A percentile compares a stretch with the other conserved stretches of the same genome.
Conservation (phyloP, 2,329 filamentous ascomycete genomes). For the Venturia asperata region DNA sequence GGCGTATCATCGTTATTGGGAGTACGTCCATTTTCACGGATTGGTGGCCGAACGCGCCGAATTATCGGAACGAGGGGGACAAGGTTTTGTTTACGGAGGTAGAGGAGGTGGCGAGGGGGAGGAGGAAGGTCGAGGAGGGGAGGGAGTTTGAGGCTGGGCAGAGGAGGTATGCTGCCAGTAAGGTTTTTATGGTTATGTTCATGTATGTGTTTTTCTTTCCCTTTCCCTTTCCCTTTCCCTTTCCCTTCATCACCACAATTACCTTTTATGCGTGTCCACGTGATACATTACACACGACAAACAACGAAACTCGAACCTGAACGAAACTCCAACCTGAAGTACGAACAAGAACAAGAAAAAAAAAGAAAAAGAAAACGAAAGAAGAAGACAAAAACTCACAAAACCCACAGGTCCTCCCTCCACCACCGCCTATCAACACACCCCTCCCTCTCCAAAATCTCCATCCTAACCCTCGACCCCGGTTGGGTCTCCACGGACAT, state of each 20-base stretch:
- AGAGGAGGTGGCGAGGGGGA: neutral
- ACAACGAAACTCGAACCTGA: too few species aligned
- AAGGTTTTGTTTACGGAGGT: slow-evolving; percentile 1
- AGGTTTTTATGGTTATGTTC: slow-evolving; percentile 11
- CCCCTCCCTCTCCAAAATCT: neutral
- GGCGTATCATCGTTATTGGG: neutral
- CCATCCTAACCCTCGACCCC: neutral
- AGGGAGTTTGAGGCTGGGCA: neutral
- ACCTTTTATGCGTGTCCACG: too few species aligned
- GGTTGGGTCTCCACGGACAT: slow-evolving; percentile 6
- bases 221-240: too few species aligned
- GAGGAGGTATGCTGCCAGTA: slow-evolving; percentile 7
- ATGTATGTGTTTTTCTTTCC: neutral
- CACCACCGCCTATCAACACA: neutral
- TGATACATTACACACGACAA: too few species aligned
- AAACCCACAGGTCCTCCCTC: neutral
- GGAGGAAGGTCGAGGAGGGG: neutral
- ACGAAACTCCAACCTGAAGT: neutral
- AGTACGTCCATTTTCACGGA: slow-evolving; percentile 4
- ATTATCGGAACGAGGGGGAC: neutral
- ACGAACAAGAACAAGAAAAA: too few species aligned
- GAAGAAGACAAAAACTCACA: too few species aligned
- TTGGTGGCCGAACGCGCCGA: neutral
- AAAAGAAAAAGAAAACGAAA: too few species aligned
- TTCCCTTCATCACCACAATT: too few species aligned